Evolutionary conservation across 495 filamentous ascomycete genomes (phyloP).

Genomic region (Elaphomyces granulatus): DNA sequence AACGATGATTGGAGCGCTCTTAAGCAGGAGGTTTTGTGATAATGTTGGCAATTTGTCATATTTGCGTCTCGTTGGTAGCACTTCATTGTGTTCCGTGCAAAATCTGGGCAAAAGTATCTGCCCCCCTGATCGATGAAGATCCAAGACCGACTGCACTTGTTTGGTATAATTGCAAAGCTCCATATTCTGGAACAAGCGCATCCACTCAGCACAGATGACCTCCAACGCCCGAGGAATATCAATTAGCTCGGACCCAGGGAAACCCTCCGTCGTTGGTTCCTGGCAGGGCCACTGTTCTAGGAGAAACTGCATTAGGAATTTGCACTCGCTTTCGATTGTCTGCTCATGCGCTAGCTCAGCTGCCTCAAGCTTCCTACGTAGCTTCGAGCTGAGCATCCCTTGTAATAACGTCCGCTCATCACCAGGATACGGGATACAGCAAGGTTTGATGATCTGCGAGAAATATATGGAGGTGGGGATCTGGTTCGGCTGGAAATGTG

Average conservation of each 20-base stretch:
- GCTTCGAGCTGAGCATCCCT: constrained; percentile 10
- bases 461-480: constrained; percentile 11
- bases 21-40: not conserved
- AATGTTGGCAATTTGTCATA: not conserved
- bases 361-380: too few relatives aligned
- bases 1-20: not conserved
- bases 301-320: too few relatives aligned
- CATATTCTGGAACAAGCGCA: constrained; percentile 28
- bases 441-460: constrained; percentile 13
- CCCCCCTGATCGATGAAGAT: not conserved
- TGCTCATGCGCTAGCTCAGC: not conserved
- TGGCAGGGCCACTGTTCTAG: constrained; percentile 19
- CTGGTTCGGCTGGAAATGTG: constrained; percentile 13
- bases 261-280: too few relatives aligned
- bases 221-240: constrained; percentile 23
- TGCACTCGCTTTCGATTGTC: constrained; percentile 4
- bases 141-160: constrained; percentile 11
- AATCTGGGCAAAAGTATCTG: not conserved
- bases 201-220: constrained; percentile 33
- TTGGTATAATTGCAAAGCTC: constrained; percentile 29
- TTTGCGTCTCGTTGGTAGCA: not conserved
- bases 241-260: constrained; percentile 16
- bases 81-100: not conserved
- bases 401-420: constrained; percentile 12
- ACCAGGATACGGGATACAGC: too few relatives aligned